These are phyloP conservation scores for Ascochyta koolunga DNA, from an alignment of 2,329 filamentous ascomycete genomes.

Conservation along the genomic window DNA sequence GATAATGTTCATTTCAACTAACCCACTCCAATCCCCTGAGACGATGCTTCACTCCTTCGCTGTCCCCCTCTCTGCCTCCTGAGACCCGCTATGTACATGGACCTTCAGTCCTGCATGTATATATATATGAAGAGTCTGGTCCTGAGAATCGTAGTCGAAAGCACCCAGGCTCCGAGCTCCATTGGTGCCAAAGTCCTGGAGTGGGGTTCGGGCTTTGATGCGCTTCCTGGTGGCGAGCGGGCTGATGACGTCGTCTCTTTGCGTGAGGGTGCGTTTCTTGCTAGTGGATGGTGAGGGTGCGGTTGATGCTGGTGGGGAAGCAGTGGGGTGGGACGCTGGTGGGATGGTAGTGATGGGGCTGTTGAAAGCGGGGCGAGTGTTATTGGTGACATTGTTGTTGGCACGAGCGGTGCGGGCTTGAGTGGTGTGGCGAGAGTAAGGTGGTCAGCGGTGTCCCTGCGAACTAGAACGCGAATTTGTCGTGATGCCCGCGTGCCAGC, in stretches of 20 bases:
- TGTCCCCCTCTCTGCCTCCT: neutral
- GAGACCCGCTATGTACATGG: neutral
- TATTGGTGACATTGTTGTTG: neutral
- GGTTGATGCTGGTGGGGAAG: neutral
- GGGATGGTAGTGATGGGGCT: neutral
- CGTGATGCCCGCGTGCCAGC: conserved; percentile 26
- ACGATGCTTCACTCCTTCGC: neutral
- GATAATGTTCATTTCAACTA: no score
- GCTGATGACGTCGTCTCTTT: neutral
- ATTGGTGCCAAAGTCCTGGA: neutral
- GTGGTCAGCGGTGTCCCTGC: conserved; percentile 27
- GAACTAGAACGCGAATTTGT: conserved; percentile 25
- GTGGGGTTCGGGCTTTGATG: neutral
- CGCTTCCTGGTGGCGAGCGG: neutral
- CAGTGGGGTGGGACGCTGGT: neutral
- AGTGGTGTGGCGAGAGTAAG: conserved; percentile 5
- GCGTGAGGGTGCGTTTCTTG: neutral
- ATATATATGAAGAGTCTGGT: neutral
- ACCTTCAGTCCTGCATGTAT: neutral
- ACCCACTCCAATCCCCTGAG: neutral
- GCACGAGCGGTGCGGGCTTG: neutral
- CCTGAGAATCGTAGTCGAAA: neutral
- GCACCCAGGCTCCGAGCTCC: neutral
- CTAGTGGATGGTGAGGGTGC: neutral
- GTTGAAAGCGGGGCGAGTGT: neutral